Evolutionary conservation across 306 rosid genomes (phyloP).

Genomic region (Medicago arabica): DNA sequence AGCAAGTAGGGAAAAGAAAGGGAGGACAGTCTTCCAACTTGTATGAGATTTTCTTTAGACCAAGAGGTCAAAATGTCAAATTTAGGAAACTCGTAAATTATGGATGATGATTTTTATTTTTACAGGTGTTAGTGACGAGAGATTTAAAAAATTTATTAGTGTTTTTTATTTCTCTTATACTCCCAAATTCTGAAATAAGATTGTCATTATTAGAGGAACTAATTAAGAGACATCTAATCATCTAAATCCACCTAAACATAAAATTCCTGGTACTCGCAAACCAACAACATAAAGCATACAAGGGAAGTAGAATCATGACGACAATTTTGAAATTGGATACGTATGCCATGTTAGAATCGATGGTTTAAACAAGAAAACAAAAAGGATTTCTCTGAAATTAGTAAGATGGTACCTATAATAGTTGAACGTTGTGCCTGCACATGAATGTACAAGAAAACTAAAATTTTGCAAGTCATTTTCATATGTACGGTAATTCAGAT

Average conservation of each 20-base stretch:
- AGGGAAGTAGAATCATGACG: neutral
- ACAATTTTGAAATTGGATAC: conserved; percentile 35
- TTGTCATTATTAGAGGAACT: neutral
- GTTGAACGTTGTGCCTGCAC: conserved; percentile 35
- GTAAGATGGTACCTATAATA: neutral
- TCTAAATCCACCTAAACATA: neutral
- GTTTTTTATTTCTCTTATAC: neutral
- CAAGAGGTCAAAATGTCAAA: no score
- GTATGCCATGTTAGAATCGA: conserved; percentile 20
- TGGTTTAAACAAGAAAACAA: conserved; percentile 1
- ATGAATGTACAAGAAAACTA: conserved; percentile 41
- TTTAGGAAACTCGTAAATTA: no score
- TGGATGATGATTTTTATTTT: no score
- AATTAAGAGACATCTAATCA: neutral
- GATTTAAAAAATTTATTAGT: no score
- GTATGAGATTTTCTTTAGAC: no score
- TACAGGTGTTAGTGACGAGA: no score
- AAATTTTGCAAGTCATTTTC: conserved; percentile 49
- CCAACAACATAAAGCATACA: neutral
- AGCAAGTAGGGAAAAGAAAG: no score
- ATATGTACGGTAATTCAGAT: conserved; percentile 38
- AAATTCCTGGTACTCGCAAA: neutral
- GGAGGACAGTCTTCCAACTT: no score
- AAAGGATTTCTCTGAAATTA: neutral
- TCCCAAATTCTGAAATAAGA: neutral